Evolutionary conservation across 768 basidiomycete species (phyloP).

Genomic region (Psilocybe subaeruginosa): DNA sequence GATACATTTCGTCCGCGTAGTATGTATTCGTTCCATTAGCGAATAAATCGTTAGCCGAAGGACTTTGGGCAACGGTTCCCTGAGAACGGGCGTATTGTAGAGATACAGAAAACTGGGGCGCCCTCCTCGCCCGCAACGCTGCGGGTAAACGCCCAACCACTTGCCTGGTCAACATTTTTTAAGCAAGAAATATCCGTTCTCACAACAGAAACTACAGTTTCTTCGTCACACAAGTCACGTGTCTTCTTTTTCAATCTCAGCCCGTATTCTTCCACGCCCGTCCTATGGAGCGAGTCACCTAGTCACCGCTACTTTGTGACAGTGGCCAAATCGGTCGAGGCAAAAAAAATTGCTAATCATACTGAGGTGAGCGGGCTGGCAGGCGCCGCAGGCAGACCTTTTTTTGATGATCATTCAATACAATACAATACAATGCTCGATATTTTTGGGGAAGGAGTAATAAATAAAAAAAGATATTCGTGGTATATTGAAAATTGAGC

Average conservation of each 20-base stretch:
- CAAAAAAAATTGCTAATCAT: no score
- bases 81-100: constrained; percentile 6
- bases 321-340: no score
- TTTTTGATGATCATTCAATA: no score
- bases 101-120: background rate
- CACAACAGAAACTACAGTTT: background rate
- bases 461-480: no score
- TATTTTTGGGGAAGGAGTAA: no score
- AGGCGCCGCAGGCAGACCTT: no score
- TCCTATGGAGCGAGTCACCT: no score
- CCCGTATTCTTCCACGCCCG: background rate
- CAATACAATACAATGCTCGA: no score
- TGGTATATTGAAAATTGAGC: no score
- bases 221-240: constrained; percentile 2
- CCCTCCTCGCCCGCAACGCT: constrained; percentile 1
- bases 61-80: constrained; percentile 31
- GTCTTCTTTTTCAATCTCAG: constrained; percentile 6
- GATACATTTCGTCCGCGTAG: constrained; percentile 97
- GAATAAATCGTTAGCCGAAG: constrained; percentile 83
- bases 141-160: constrained; percentile 9
- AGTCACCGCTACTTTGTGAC: no score
- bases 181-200: background rate
- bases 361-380: no score
- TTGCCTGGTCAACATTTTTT: constrained; percentile 14
- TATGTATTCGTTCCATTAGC: constrained; percentile 95